Percentiles rank a stretch among this genome's conserved stretches.
Evolutionary conservation across 345 rosid genomes (phyloP).

Genomic region (Syzygium oleosum): DNA sequence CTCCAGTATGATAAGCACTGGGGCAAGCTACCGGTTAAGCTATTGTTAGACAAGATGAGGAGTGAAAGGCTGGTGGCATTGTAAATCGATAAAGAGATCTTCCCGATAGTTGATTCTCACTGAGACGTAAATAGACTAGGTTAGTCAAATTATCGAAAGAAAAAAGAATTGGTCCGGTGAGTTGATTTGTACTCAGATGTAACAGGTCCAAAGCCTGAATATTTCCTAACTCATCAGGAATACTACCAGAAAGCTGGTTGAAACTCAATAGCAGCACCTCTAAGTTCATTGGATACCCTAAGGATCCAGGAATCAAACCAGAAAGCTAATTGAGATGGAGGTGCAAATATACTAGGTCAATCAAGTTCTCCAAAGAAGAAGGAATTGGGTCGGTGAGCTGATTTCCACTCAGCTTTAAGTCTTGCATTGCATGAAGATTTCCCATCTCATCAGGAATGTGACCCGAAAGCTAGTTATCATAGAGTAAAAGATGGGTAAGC

Average conservation of each 20-base stretch:
- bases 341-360: not conserved
- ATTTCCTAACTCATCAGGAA: constrained; percentile 5
- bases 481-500: not conserved
- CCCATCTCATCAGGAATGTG: constrained; percentile 3
- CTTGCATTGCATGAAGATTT: constrained; percentile 1
- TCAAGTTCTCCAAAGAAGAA: not conserved
- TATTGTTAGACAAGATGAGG: not conserved
- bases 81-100: not conserved
- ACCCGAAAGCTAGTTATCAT: rapidly evolving
- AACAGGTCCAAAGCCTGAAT: not conserved
- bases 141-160: constrained; percentile 17
- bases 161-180: not conserved
- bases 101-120: constrained; percentile 19
- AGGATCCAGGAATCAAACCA: constrained; percentile 2
- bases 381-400: constrained; percentile 15
- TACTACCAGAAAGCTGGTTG: not conserved
- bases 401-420: not conserved
- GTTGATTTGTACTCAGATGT: rapidly evolving
- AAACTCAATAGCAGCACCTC: not conserved
- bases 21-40: not conserved
- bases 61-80: not conserved
- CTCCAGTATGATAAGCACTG: not conserved
- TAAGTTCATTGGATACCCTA: not conserved
- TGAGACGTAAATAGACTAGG: constrained; percentile 13
- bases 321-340: not conserved